Percentiles rank a stretch among this genome's conserved stretches.
Conservation (phyloP, 192 early-diverging fungal genomes). For the Chytriomyces sp. region DNA sequence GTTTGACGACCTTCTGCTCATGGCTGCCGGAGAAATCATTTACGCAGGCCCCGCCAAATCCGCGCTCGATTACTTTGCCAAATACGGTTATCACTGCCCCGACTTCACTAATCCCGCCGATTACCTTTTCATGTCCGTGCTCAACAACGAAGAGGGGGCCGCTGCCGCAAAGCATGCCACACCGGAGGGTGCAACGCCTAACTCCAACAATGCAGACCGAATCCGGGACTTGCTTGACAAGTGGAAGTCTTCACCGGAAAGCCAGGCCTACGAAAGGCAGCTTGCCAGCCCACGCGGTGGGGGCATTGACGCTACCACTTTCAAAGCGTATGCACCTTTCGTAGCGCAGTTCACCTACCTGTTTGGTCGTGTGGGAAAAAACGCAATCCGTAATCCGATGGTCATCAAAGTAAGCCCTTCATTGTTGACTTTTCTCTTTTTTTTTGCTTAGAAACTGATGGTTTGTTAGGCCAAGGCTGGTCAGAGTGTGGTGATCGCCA, state of each 20-base stretch:
- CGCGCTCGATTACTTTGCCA: conserved; percentile 52
- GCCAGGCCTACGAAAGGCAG: conserved; percentile 7
- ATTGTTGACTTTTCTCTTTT: too few species aligned
- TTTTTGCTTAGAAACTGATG: too few species aligned
- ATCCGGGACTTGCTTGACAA: conserved; percentile 30
- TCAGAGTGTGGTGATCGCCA: conserved; percentile 51
- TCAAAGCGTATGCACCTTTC: conserved; percentile 22
- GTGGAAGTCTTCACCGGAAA: conserved; percentile 47
- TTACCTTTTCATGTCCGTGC: conserved; percentile 58
- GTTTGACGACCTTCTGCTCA: conserved; percentile 70
- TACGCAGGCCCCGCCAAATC: conserved; percentile 57
- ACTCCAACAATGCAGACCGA: conserved; percentile 21
- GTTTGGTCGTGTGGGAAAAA: conserved; percentile 42
- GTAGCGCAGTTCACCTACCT: conserved; percentile 47
- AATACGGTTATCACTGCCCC: conserved; percentile 50
- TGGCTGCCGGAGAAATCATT: conserved; percentile 67
- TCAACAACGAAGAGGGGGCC: conserved; percentile 41
- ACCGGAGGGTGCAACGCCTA: not conserved
- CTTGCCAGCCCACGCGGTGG: not conserved
- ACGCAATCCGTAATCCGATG: conserved; percentile 57
- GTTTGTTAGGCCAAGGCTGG: conserved; percentile 47
- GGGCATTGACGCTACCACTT: not conserved
- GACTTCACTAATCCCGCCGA: conserved; percentile 62
- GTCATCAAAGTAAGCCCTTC: too few species aligned
- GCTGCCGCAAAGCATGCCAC: conserved; percentile 26